Percentiles rank a stretch among this genome's conserved stretches.
Evolutionary conservation across 768 basidiomycete genomes (phyloP).

Genomic region (Filobasidium wieringae): DNA sequence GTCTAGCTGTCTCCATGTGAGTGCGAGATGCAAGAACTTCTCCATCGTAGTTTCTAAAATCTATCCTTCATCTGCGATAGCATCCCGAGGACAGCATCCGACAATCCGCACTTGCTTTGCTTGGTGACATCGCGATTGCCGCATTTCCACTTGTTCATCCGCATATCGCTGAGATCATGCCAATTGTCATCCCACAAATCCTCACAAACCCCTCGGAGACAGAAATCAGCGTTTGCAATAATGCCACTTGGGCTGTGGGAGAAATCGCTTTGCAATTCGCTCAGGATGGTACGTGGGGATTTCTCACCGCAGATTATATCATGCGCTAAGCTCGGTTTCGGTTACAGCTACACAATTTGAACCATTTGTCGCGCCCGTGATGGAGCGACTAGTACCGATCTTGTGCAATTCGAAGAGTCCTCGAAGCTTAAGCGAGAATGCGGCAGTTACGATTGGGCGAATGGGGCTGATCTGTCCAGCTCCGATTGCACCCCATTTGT

Average conservation of each 20-base stretch:
- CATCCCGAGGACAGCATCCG: slow-evolving; percentile 91
- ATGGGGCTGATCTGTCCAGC: slow-evolving; percentile 85
- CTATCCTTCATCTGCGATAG: slow-evolving; percentile 21
- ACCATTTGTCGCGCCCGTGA: slow-evolving; percentile 78
- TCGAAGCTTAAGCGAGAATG: slow-evolving; percentile 89
- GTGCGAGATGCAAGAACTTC: slow-evolving; percentile 7
- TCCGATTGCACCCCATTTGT: slow-evolving; percentile 75
- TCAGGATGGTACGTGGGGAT: slow-evolving; percentile 16
- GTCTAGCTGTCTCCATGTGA: slow-evolving; percentile 67
- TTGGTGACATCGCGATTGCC: slow-evolving; percentile 94
- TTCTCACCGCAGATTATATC: not conserved
- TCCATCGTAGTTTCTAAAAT: not conserved
- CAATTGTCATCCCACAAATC: slow-evolving; percentile 75
- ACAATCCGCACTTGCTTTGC: slow-evolving; percentile 94
- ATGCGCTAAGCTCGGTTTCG: not conserved
- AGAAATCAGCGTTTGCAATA: slow-evolving; percentile 94
- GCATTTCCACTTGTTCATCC: slow-evolving; percentile 80
- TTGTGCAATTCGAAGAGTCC: slow-evolving; percentile 84
- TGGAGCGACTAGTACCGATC: slow-evolving; percentile 81
- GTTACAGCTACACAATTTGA: slow-evolving; percentile 69
- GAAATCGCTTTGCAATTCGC: slow-evolving; percentile 83
- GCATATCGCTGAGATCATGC: slow-evolving; percentile 77
- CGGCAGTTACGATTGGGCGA: slow-evolving; percentile 93
- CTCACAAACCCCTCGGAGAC: slow-evolving; percentile 86
- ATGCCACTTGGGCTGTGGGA: slow-evolving; percentile 99